Base-by-base conservation (phyloP, 129 eudicot species). In the Saposhnikovia divaricata region DNA sequence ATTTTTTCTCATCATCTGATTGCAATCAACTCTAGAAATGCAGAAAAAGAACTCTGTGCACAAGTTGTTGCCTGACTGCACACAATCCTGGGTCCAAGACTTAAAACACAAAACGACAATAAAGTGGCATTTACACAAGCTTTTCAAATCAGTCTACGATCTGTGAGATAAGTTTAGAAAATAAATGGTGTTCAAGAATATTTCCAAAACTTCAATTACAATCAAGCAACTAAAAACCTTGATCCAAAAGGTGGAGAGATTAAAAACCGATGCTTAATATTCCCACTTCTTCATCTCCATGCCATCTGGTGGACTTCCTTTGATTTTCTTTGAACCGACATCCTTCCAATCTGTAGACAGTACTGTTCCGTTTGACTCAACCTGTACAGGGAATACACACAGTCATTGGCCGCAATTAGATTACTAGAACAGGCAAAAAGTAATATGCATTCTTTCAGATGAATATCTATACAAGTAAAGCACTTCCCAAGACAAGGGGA, bases 211-310 rank as follows among this genome's bases (percentile, higher is more conserved):
- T 23, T 25, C 69, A 25, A 61, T 21, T 5, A 61, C 69, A 61
- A n/a, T 25, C 69, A 61, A 61, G 42, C 42, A 68, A 68, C 7
- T 1, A 68, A 68, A 68, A 14, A 34, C 6, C 11, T n/a, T 66
- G 72, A 68, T 40, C 23, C 23, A 27, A 31, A 14, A 14, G 27
- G 73, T 1, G 21, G 40, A 31, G 38, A 13, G 3, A 12, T 12
- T 34, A 0, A 31, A 68, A 31, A 68, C 23, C 4, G 73, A 15
- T 12, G 43, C 28, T 16, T 66, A 89, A 61, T 85, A 79, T 77
- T 96, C 98, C 95, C 91, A 96, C 70, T 92, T 96, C 87, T 85
- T 92, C 90, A 96, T 6, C 90, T 92, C 98, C 99, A 96, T 92
- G 44, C 97, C 96, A 72, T 96, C 98, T 0, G 99, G 98, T 72